A percentile compares a stretch with the other conserved stretches of the same genome.
These are phyloP conservation scores for Clitoria ternatea DNA, from an alignment of 306 rosid genomes.

Conservation along the genomic window DNA sequence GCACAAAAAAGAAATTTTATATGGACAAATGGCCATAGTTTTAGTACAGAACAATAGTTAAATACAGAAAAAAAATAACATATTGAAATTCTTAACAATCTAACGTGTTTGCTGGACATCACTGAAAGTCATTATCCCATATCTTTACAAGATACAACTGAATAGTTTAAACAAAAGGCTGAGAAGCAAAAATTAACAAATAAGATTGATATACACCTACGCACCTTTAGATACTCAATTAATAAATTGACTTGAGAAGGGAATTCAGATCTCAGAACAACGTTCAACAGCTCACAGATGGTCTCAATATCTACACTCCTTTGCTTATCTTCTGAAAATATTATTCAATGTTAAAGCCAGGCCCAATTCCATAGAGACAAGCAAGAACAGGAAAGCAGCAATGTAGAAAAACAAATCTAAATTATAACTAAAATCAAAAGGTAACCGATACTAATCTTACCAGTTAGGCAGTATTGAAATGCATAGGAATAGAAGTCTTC, in stretches of 20 bases:
- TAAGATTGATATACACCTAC: slow-evolving; percentile 16
- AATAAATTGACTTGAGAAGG: slow-evolving; percentile 44
- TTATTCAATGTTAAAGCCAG: slow-evolving; percentile 16
- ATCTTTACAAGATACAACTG: not conserved
- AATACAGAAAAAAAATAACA: slow-evolving; percentile 17
- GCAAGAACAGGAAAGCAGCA: slow-evolving; percentile 6
- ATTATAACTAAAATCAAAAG: slow-evolving; percentile 1
- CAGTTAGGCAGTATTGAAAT: slow-evolving; percentile 58
- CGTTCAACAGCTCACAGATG: slow-evolving; percentile 45
- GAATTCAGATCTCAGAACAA: slow-evolving; percentile 49
- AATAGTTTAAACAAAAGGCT: not conserved
- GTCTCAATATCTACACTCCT: slow-evolving; percentile 64
- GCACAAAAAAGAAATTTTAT: slow-evolving; percentile 3
- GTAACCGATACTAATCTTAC: slow-evolving; percentile 32
- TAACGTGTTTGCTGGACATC: slow-evolving; percentile 6
- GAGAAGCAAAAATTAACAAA: not conserved
- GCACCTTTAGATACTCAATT: slow-evolving; percentile 56
- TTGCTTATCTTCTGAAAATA: slow-evolving; percentile 59
- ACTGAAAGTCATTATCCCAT: not conserved
- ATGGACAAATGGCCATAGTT: not conserved
- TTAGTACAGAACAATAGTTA: not conserved
- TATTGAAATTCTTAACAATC: not conserved
- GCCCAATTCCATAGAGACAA: slow-evolving; percentile 6
- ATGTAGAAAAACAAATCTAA: slow-evolving; percentile 14
- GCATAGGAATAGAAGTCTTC: slow-evolving; percentile 59